Evolutionary conservation across 208 protist genomes (phyloP).

Genomic region (Crithidia sp.): DNA sequence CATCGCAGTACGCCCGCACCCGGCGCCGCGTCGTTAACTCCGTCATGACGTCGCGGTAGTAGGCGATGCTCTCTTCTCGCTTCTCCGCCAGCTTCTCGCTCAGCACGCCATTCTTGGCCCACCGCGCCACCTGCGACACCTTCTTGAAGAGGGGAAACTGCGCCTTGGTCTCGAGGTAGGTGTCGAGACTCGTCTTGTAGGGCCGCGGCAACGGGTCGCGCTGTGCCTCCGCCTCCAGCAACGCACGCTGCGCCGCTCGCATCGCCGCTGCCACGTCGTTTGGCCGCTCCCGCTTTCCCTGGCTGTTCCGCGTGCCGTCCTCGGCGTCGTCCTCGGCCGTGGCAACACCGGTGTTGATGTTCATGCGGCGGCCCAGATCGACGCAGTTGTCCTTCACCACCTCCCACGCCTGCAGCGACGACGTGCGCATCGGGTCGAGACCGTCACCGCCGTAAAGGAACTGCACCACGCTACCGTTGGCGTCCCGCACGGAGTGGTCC

Average conservation of each 20-base stretch:
- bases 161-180: conserved; percentile 66
- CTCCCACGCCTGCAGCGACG: conserved; percentile 92
- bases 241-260: conserved; percentile 36
- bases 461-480: conserved; percentile 95
- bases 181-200: conserved; percentile 45
- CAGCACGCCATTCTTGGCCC: conserved; percentile 50
- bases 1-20: conserved; percentile 77
- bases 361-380: conserved; percentile 68
- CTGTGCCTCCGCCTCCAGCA: conserved; percentile 38
- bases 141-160: conserved; percentile 75
- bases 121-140: conserved; percentile 80
- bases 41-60: conserved; percentile 60
- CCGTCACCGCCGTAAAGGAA: conserved; percentile 99
- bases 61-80: conserved; percentile 56
- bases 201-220: conserved; percentile 64
- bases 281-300: conserved; percentile 30
- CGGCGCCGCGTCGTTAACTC: conserved; percentile 67
- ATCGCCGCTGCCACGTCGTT: conserved; percentile 42
- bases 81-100: conserved; percentile 68
- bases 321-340: conserved; percentile 31
- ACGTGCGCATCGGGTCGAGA: conserved; percentile 95
- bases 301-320: conserved; percentile 24
- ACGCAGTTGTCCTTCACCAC: conserved; percentile 88
- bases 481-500: conserved; percentile 96
- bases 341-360: conserved; percentile 51